Conservation (phyloP, 192 early-diverging fungal species). For the Spizellomyces punctatus region DNA sequence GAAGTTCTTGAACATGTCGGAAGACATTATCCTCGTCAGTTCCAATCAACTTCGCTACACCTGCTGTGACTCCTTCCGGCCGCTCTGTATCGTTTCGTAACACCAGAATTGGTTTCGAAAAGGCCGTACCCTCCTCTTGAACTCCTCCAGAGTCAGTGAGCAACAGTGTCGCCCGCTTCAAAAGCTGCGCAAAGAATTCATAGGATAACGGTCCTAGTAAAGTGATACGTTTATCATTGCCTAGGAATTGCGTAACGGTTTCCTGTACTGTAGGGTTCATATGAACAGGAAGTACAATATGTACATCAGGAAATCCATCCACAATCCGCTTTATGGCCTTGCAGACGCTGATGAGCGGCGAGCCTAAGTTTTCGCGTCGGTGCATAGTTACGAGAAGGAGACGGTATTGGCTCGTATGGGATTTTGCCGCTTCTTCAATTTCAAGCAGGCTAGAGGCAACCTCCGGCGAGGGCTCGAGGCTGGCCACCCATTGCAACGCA, state of each 20-base stretch:
- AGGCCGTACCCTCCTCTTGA: slow-evolving; percentile 21
- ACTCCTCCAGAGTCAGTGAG: slow-evolving; percentile 20
- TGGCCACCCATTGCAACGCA: no score
- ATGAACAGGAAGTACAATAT: neutral
- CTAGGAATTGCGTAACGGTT: neutral
- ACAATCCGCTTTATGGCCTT: neutral
- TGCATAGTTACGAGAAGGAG: no score
- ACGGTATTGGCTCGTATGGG: no score
- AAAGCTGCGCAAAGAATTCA: slow-evolving; percentile 1
- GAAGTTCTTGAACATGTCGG: no score
- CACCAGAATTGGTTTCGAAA: slow-evolving; percentile 11
- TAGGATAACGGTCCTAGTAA: neutral
- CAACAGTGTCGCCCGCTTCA: slow-evolving; percentile 8
- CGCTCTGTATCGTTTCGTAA: neutral
- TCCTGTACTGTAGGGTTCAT: neutral
- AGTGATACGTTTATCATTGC: neutral
- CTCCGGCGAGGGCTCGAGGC: no score
- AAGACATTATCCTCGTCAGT: no score
- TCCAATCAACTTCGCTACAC: no score
- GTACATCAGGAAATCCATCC: neutral
- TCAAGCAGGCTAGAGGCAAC: no score
- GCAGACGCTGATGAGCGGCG: no score
- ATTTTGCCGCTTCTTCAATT: no score
- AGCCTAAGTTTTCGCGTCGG: no score
- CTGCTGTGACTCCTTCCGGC: no score